Evolutionary conservation across 2,329 filamentous ascomycete species (phyloP).

Genomic region (Phialophora macrospora): DNA sequence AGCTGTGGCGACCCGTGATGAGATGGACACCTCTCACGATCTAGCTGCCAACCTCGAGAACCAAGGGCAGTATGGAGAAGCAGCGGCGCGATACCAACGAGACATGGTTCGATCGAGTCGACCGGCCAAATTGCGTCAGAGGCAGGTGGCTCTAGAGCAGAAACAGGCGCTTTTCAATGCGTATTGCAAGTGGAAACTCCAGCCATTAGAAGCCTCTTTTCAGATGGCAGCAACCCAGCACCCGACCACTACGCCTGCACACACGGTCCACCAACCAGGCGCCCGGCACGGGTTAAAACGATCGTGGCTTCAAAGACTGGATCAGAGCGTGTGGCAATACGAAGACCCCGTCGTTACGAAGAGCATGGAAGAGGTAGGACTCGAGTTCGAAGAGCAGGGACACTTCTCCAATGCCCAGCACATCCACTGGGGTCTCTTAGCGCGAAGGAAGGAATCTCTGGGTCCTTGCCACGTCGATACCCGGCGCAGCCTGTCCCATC

Average conservation of each 20-base stretch:
- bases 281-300: neutral
- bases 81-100: neutral
- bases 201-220: neutral
- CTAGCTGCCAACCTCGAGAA: neutral
- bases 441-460: neutral
- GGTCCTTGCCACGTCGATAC: neutral
- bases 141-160: neutral
- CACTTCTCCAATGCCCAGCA: neutral
- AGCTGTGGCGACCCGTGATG: neutral
- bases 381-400: neutral
- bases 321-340: neutral
- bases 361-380: neutral
- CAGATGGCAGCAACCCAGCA: neutral
- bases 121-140: neutral
- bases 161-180: neutral
- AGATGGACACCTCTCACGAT: neutral
- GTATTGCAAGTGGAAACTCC: neutral
- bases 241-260: neutral
- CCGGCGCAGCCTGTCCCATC: neutral
- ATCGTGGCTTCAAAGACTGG: conserved; percentile 3
- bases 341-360: neutral
- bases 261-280: neutral
- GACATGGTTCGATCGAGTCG: neutral
- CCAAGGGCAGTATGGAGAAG: conserved; percentile 6
- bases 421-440: neutral